Conservation (phyloP, 345 rosid genomes). For the Eutrema yunnanense region DNA sequence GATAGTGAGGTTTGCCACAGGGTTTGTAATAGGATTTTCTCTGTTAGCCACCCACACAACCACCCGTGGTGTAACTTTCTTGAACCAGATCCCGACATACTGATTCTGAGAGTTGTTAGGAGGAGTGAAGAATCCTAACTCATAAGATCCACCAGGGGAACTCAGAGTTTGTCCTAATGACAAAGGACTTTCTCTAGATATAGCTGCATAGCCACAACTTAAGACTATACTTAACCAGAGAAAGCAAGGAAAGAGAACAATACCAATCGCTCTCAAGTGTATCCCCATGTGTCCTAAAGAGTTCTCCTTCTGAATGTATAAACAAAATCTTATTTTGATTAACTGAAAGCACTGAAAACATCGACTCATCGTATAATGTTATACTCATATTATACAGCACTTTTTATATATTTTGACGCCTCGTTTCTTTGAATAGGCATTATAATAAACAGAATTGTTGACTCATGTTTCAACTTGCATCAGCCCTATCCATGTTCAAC, state of each 20-base stretch:
- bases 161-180: slow-evolving; percentile 6
- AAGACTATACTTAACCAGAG: neutral
- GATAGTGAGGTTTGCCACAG: slow-evolving; percentile 4
- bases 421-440: neutral
- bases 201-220: neutral
- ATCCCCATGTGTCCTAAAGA: neutral
- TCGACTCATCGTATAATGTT: neutral
- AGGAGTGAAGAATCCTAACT: slow-evolving; percentile 26
- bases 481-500: neutral
- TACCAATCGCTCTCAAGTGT: neutral
- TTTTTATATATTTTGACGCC: neutral
- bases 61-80: slow-evolving; percentile 4
- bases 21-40: slow-evolving; percentile 11
- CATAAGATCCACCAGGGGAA: slow-evolving; percentile 18
- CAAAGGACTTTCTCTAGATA: neutral
- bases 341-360: neutral
- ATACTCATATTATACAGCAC: neutral
- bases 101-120: slow-evolving; percentile 9
- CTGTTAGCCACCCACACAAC: slow-evolving; percentile 37
- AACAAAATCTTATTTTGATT: neutral
- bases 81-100: slow-evolving; percentile 32
- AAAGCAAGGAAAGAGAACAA: neutral
- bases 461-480: neutral
- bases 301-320: neutral
- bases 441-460: neutral